Base-by-base conservation (phyloP, 805 yeast species). In the Isabelozyma rhagii region DNA sequence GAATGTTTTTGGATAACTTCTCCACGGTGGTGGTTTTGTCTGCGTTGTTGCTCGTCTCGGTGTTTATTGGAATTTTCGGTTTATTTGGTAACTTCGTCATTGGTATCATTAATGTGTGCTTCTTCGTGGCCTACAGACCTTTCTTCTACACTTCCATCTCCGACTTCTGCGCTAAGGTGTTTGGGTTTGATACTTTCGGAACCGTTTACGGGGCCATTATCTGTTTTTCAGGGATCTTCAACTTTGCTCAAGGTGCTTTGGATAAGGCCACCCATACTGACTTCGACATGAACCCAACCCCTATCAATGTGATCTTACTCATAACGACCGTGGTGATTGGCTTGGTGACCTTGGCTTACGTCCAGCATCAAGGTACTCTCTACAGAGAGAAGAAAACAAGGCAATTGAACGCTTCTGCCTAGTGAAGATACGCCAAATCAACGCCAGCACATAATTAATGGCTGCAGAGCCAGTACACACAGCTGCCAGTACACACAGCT, bases 171-270 rank as follows among this genome's bases (percentile, higher is more conserved):
- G 96, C 96, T 28, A 92, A 92, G 64, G 93, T 92, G 31, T 92
- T 93, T 71, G 98, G 98, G 0, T 91, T 87, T 67, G 85, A 83
- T 48, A 90, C 96, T 1, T 92, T 93, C 68, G 97, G 97, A 38
- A 87, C 91, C 1, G 75, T 81, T 28, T 81, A 81, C 56, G 84
- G 84, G n/a, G 64, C 80, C 15, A 77, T 80, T 31, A 78, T 80
- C 66, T 75, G 82, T 42, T 66, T 77, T 21, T 74, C 83, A 1
- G 85, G 85, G 38, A 54, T 78, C 14, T 63, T 78, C 60, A 80
- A 80, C 58, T 77, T 75, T 52, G 61, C 68, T 40, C 85, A 80
- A 59, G 65, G 75, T 25, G 56, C 65, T 11, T 69, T 80, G 56
- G 85, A 80, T 57, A 68, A 59, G 49, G 58, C 69, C 39, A 80